These are phyloP conservation scores for Pythium grandisporangium DNA, from an alignment of 352 stramenopile species.

Conservation along the genomic window DNA sequence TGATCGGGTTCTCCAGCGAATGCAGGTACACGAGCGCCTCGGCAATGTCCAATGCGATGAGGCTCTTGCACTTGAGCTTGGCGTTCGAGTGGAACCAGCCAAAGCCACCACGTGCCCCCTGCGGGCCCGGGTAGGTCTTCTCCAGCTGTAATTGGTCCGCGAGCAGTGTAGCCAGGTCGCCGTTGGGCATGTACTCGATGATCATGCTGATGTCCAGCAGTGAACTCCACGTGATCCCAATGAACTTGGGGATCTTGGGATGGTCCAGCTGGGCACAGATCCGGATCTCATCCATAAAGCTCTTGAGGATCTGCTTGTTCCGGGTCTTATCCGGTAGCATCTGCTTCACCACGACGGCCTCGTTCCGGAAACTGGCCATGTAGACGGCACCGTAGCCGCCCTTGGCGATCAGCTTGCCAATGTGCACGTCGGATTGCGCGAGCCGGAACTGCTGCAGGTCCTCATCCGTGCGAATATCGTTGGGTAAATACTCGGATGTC, in stretches of 20 bases:
- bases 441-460: slow-evolving; percentile 39
- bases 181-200: slow-evolving; percentile 34
- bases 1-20: slow-evolving; percentile 36
- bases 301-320: slow-evolving; percentile 11
- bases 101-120: slow-evolving; percentile 1
- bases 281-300: slow-evolving; percentile 63
- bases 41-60: slow-evolving; percentile 30
- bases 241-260: slow-evolving; percentile 36
- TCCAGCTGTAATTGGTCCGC: slow-evolving; percentile 7
- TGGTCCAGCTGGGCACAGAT: slow-evolving; percentile 44
- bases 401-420: slow-evolving; percentile 26
- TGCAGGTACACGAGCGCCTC: slow-evolving; percentile 41
- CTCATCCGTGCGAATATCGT: slow-evolving; percentile 65
- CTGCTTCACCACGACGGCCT: slow-evolving; percentile 36
- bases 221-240: slow-evolving; percentile 38
- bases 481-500: slow-evolving; percentile 22
- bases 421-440: slow-evolving; percentile 32
- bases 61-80: slow-evolving; percentile 22
- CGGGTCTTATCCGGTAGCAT: slow-evolving; percentile 19
- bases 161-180: slow-evolving; percentile 28
- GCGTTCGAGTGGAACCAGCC: slow-evolving; percentile 22
- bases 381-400: slow-evolving; percentile 60
- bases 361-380: slow-evolving; percentile 19
- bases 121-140: neutral
- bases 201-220: slow-evolving; percentile 36